phyloP scores from a whole-genome alignment of 1,284 basidiomycete genomes.

The Inonotus hispidus region DNA sequence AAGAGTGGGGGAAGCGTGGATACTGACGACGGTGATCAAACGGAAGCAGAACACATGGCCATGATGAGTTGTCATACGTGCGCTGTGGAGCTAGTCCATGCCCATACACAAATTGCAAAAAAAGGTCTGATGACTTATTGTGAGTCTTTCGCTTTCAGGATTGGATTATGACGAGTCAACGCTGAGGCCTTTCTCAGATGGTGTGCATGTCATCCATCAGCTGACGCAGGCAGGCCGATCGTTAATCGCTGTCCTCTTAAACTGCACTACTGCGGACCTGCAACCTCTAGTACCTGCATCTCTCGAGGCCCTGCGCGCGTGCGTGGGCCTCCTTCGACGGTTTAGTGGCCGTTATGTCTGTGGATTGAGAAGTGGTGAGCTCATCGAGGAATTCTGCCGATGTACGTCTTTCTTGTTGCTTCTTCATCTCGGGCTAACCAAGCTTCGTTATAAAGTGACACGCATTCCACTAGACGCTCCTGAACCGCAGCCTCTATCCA shows the following conservation, averaged over 20 bases:
- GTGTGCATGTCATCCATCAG: conserved; percentile 90
- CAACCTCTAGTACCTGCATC: conserved; percentile 74
- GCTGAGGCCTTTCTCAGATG: conserved; percentile 46
- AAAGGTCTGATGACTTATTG: conserved; percentile 92
- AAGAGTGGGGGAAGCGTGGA: neutral
- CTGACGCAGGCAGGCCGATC: conserved; percentile 89
- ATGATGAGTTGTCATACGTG: conserved; percentile 64
- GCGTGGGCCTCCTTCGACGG: conserved; percentile 72
- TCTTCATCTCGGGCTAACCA: neutral
- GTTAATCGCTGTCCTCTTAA: conserved; percentile 76
- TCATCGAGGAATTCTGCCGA: conserved; percentile 90
- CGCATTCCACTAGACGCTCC: conserved; percentile 75
- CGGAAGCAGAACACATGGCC: conserved; percentile 61
- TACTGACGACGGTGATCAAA: conserved; percentile 33
- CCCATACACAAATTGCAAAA: conserved; percentile 77
- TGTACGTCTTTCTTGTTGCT: conserved; percentile 36
- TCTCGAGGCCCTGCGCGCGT: conserved; percentile 78
- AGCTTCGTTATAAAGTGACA: conserved; percentile 51
- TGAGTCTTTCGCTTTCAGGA: conserved; percentile 36
- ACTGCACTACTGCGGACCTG: conserved; percentile 63
- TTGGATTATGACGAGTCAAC: neutral
- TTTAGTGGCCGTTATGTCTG: conserved; percentile 83
- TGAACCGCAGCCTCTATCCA: conserved; percentile 34
- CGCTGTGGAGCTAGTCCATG: conserved; percentile 75
- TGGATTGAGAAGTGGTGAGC: conserved; percentile 80